Conservation (phyloP, 768 basidiomycete species). For the Amanita subjunquillea region DNA sequence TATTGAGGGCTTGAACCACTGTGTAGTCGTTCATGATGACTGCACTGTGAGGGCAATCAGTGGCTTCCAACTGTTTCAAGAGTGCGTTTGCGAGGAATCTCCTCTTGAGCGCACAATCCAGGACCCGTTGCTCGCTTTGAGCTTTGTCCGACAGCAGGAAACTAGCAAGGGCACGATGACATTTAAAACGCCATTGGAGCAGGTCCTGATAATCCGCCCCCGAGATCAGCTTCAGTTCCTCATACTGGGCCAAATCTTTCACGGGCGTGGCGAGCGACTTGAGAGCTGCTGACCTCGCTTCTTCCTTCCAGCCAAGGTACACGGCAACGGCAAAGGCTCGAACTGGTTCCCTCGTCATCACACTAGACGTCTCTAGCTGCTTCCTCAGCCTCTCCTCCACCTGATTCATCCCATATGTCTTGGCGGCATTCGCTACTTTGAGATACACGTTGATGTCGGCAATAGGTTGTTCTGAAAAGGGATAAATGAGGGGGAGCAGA, state of each 20-base stretch:
- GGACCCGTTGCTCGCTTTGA: no score
- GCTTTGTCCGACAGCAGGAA: no score
- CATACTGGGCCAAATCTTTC: neutral
- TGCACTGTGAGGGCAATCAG: no score
- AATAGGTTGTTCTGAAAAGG: no score
- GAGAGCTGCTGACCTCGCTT: neutral
- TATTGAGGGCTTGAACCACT: no score
- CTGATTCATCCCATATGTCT: constrained; percentile 2
- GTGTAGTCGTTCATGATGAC: no score
- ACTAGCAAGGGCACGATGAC: neutral
- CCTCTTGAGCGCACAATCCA: no score
- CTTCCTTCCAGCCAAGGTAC: neutral
- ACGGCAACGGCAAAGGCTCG: neutral
- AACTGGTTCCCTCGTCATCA: neutral
- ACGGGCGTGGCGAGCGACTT: neutral
- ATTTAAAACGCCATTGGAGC: constrained; percentile 17
- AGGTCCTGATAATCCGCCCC: constrained; percentile 14
- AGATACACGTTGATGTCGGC: no score
- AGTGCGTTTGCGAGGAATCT: no score
- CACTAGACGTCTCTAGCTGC: no score
- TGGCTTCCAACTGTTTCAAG: no score
- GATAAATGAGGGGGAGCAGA: no score
- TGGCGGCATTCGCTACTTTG: neutral
- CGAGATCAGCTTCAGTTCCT: neutral
- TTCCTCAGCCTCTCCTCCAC: neutral